phyloP scores from a whole-genome alignment of 345 rosid species.

The Isatis tinctoria region DNA sequence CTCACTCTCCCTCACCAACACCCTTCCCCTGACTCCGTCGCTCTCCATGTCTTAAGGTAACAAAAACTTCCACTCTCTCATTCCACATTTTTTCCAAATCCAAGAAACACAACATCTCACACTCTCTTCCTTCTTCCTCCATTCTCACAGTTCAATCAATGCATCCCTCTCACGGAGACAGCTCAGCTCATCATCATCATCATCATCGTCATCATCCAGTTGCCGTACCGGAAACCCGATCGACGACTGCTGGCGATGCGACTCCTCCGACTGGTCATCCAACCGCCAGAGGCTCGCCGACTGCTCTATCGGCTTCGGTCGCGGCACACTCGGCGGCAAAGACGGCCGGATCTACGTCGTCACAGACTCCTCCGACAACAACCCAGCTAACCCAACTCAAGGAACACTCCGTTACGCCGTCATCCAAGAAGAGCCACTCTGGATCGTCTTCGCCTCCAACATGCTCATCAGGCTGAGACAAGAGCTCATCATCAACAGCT shows the following conservation, averaged over 20 bases:
- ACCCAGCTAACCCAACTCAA: slow-evolving; percentile 56
- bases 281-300: slow-evolving; percentile 62
- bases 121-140: not conserved
- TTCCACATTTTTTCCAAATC: slow-evolving; percentile 6
- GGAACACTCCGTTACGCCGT: slow-evolving; percentile 79
- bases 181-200: slow-evolving; percentile 15
- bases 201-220: slow-evolving; percentile 9
- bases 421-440: slow-evolving; percentile 68
- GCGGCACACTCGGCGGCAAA: slow-evolving; percentile 58
- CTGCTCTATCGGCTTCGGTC: slow-evolving; percentile 73
- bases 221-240: slow-evolving; percentile 73
- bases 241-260: slow-evolving; percentile 76
- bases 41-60: slow-evolving; percentile 52
- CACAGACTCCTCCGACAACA: slow-evolving; percentile 74
- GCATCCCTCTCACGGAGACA: slow-evolving; percentile 38
- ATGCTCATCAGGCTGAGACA: slow-evolving; percentile 63
- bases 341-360: slow-evolving; percentile 74
- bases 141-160: slow-evolving; percentile 33
- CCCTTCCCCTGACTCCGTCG: slow-evolving; percentile 54
- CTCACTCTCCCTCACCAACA: slow-evolving; percentile 65
- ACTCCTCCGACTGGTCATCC: slow-evolving; percentile 46
- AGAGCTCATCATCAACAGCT: slow-evolving; percentile 70
- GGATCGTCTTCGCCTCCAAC: slow-evolving; percentile 65
- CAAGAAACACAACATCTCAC: not conserved
- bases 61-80: not conserved